Percentiles rank a stretch among this genome's conserved stretches.
Conservation (phyloP, 345 rosid genomes). For the Hypericum perforatum region DNA sequence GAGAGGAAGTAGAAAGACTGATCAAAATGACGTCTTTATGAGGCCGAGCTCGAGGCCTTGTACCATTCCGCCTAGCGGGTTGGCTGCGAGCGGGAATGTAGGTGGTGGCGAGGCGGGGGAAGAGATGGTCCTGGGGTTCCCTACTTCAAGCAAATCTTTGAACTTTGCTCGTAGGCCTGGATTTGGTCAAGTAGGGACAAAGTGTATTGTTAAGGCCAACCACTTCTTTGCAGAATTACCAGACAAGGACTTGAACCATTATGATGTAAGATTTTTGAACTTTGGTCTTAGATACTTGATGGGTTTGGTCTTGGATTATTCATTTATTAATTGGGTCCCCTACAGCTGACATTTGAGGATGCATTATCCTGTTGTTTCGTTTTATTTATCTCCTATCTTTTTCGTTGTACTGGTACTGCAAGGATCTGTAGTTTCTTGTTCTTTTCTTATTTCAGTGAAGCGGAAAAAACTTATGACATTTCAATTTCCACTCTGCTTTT, state of each 20-base stretch:
- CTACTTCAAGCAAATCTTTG: constrained; percentile 59
- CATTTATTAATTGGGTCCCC: no score
- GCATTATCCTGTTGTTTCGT: no score
- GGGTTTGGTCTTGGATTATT: no score
- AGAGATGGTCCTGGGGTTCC: constrained; percentile 36
- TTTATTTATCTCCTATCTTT: no score
- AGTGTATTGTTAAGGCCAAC: constrained; percentile 94
- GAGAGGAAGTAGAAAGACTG: constrained; percentile 90
- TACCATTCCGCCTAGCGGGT: constrained; percentile 27
- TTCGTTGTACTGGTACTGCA: neutral
- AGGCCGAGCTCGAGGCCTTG: constrained; percentile 96
- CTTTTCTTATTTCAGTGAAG: constrained; percentile 1
- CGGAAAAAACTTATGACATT: constrained; percentile 13
- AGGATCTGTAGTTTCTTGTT: neutral
- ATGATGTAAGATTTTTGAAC: constrained; percentile 56
- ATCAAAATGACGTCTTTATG: constrained; percentile 73
- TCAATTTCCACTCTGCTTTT: constrained; percentile 21
- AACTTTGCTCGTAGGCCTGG: constrained; percentile 86
- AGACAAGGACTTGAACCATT: constrained; percentile 84
- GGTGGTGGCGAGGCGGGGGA: constrained; percentile 21
- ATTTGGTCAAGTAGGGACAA: constrained; percentile 76
- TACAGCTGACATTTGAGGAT: no score
- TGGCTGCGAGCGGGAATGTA: constrained; percentile 15
- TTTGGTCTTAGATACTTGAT: no score
- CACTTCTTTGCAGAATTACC: constrained; percentile 93